Evolutionary conservation across 345 rosid genomes (phyloP).

Genomic region (Excoecaria cochinchinensis): DNA sequence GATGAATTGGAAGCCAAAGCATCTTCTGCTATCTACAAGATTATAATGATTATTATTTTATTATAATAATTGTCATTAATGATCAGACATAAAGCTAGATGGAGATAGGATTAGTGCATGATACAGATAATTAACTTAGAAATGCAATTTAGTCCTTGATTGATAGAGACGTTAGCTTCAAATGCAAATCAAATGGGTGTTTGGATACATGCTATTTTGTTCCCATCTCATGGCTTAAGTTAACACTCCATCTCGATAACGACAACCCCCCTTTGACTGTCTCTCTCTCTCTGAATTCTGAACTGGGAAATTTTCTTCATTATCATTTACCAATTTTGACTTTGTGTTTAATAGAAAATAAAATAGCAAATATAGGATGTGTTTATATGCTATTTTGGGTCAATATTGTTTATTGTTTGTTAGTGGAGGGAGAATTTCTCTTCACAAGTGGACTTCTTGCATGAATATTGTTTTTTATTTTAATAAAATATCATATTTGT

Average conservation of each 20-base stretch:
- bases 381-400: neutral
- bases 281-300: neutral
- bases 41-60: neutral
- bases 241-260: neutral
- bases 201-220: neutral
- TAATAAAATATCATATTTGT: too few species aligned
- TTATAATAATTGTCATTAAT: constrained; percentile 7
- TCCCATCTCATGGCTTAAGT: neutral
- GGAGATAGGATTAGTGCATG: constrained; percentile 12
- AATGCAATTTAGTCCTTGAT: neutral
- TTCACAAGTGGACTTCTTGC: neutral
- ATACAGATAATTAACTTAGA: constrained; percentile 10
- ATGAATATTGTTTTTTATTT: neutral
- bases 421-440: neutral
- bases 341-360: neutral
- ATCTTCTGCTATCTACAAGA: neutral
- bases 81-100: constrained; percentile 22
- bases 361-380: neutral
- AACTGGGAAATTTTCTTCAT: neutral
- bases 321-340: constrained; percentile 3
- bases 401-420: neutral
- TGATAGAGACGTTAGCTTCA: constrained; percentile 1
- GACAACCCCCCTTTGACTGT: constrained; percentile 7
- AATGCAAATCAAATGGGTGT: constrained; percentile 1
- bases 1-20: constrained; percentile 22